Base-by-base conservation (phyloP, 2,329 filamentous ascomycete genomes). In the Fusarium nygamai region DNA sequence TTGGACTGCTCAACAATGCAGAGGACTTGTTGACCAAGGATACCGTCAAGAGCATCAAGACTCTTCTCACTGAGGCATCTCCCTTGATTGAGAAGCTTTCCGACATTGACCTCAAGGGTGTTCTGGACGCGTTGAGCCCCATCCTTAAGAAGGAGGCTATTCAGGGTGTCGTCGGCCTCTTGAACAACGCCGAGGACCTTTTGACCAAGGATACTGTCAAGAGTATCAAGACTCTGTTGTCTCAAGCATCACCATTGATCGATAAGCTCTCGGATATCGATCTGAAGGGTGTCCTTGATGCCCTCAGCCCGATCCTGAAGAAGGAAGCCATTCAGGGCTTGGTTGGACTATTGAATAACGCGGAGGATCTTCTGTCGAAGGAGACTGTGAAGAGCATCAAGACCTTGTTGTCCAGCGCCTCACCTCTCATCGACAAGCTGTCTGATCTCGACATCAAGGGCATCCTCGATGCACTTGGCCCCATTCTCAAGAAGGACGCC, bases 391-490 rank as follows among this genome's bases (percentile, higher is more conserved):
- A 74, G 36, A 73, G 71, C 9, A 72, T 68, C 58, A 77, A 76
- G 60, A 59, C 63, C 36, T 58, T 74, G 34, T 74, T 61, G 33
- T 56, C n/a, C 1, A 76, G 73, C 22, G 77, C 71, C 16, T 76
- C 69, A 19, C 79, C 75, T 11, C 64, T 78, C 14, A 75, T 81
- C 14, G 70, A 80, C 8, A 74, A 74, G 22, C 34, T 81, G 2
- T 68, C 79, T 56, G 78, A 81, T 41, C 75, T 84, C 11, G 81
- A 84, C n/a, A 64, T 85, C 0, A 71, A 80, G 64, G 78, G 78
- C 13, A 62, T 84, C 3, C 63, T 84, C 7, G 73, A 80, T 14
- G 64, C 69, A 5, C 71, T 76, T 17, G 65, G 61, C 20, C 76
- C 80, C 0, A 67, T 82, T 3, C 67, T 82, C 17, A 78, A 73